phyloP scores from a whole-genome alignment of 352 stramenopile species.

The Globisporangium viniferum region DNA sequence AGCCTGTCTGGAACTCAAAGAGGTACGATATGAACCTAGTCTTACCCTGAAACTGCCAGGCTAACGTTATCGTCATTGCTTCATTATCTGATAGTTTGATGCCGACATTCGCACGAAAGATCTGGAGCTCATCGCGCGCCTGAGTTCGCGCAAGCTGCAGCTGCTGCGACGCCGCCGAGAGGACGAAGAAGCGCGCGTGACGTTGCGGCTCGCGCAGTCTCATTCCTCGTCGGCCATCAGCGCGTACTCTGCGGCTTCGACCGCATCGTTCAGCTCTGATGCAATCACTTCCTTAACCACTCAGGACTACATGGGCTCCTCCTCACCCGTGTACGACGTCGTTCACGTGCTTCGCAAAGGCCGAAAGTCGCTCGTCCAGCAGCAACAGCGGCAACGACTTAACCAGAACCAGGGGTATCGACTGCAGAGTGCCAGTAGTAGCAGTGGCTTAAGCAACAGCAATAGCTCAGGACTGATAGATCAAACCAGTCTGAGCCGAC shows the following conservation, averaged over 20 bases:
- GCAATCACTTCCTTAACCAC: not conserved
- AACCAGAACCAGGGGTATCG: not conserved
- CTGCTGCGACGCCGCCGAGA: slow-evolving; percentile 13
- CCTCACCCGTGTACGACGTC: slow-evolving; percentile 7
- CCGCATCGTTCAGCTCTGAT: not conserved
- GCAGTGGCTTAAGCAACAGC: not conserved
- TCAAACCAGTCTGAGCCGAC: slow-evolving; percentile 1
- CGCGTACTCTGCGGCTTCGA: not conserved
- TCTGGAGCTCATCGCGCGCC: slow-evolving; percentile 8
- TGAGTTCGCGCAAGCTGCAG: slow-evolving; percentile 19
- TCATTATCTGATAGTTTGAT: slow-evolving; percentile 8
- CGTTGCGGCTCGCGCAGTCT: not conserved
- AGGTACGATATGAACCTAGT: slow-evolving; percentile 2
- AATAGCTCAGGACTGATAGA: not conserved
- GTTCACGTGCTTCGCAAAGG: slow-evolving; percentile 20
- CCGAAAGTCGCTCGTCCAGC: slow-evolving; percentile 12
- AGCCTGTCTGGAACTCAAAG: slow-evolving; percentile 10
- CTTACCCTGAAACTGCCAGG: not conserved
- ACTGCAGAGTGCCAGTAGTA: slow-evolving; percentile 10
- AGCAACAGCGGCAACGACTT: slow-evolving; percentile 9
- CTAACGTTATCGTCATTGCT: not conserved
- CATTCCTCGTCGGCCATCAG: not conserved
- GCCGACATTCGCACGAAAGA: slow-evolving; percentile 16
- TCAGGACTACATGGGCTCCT: not conserved
- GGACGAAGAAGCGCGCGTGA: slow-evolving; percentile 7